Percentiles rank a stretch among this genome's conserved stretches.
These are phyloP conservation scores for Pythium aphanidermatum DNA, from an alignment of 352 stramenopile species.

Conservation along the genomic window DNA sequence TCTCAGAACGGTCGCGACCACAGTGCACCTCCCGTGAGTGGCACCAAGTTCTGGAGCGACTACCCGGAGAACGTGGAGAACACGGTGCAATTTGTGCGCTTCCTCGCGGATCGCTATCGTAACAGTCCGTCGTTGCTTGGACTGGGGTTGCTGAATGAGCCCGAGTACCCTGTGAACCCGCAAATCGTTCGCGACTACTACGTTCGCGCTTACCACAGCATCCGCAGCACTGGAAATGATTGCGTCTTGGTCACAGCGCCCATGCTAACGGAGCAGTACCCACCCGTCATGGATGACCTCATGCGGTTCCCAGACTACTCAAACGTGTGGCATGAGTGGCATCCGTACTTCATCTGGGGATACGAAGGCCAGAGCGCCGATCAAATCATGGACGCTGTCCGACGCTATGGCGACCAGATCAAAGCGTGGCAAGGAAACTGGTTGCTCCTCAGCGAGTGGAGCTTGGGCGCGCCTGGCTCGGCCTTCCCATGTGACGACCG, in stretches of 20 bases:
- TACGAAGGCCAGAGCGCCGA: constrained; percentile 48
- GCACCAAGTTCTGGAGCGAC: constrained; percentile 39
- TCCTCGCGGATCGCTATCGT: constrained; percentile 43
- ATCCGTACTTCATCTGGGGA: constrained; percentile 63
- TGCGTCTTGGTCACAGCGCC: constrained; percentile 49
- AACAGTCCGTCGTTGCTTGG: constrained; percentile 45
- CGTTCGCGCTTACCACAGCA: constrained; percentile 40
- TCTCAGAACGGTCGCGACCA: constrained; percentile 82
- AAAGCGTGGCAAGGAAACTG: constrained; percentile 57
- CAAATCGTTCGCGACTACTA: constrained; percentile 53
- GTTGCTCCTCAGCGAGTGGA: constrained; percentile 84
- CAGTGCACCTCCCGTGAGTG: constrained; percentile 30
- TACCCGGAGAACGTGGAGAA: constrained; percentile 63
- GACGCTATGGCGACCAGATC: constrained; percentile 49
- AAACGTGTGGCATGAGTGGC: constrained; percentile 46
- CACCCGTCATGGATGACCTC: constrained; percentile 31
- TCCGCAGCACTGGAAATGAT: constrained; percentile 48
- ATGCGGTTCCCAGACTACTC: constrained; percentile 30
- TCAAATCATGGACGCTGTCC: constrained; percentile 52
- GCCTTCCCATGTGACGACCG: constrained; percentile 52
- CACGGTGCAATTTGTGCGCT: constrained; percentile 49
- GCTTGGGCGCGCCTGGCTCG: constrained; percentile 46
- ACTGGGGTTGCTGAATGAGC: constrained; percentile 78
- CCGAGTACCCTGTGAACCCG: constrained; percentile 42
- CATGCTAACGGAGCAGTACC: constrained; percentile 45